These are phyloP conservation scores for Yamadazyma conglobata DNA, from an alignment of 1,139 yeast species.

Conservation along the genomic window DNA sequence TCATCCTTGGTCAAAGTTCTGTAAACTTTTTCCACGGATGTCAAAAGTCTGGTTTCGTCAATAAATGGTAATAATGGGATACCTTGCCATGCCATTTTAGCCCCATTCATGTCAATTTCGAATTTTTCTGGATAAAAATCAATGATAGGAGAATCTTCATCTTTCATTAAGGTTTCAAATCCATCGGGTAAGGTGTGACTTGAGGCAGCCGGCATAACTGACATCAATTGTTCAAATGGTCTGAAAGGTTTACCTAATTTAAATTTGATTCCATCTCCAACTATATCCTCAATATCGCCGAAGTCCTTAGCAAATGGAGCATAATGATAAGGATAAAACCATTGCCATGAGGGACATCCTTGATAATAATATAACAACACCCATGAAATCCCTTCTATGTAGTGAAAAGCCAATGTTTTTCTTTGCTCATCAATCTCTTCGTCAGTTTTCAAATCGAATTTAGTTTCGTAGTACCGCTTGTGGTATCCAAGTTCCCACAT, in stretches of 20 bases:
- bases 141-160: conserved; percentile 75
- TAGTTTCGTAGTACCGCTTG: conserved; percentile 73
- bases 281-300: conserved; percentile 42
- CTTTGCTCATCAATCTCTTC: conserved; percentile 57
- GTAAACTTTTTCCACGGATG: conserved; percentile 66
- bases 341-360: conserved; percentile 98
- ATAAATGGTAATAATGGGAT: conserved; percentile 88
- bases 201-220: conserved; percentile 95
- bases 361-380: conserved; percentile 89
- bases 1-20: conserved; percentile 66
- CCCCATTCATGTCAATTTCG: conserved; percentile 92
- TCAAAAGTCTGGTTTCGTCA: conserved; percentile 71
- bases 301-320: conserved; percentile 97
- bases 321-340: conserved; percentile 97
- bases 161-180: conserved; percentile 80
- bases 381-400: conserved; percentile 96
- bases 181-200: conserved; percentile 86
- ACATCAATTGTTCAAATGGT: conserved; percentile 96
- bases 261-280: conserved; percentile 58
- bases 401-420: conserved; percentile 62
- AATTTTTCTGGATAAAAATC: conserved; percentile 91
- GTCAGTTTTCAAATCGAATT: conserved; percentile 57
- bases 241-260: conserved; percentile 74
- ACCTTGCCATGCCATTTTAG: conserved; percentile 94
- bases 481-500: conserved; percentile 87